Base-by-base conservation (phyloP, 1,284 basidiomycete genomes). In the Ustilago xerochloae region DNA sequence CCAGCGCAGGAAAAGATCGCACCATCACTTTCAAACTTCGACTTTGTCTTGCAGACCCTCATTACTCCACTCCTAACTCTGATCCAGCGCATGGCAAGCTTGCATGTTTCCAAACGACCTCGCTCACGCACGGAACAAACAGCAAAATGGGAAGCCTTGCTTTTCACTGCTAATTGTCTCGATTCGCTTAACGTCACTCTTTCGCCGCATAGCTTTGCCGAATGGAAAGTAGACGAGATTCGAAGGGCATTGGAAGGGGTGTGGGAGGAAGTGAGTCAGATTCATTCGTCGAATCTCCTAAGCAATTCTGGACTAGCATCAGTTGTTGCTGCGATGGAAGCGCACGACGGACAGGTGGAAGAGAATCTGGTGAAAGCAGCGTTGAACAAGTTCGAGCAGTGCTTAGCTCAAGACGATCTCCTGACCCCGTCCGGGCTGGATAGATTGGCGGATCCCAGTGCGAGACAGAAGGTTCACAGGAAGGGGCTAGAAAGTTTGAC, bases 101-200 rank as follows among this genome's bases (percentile, higher is more conserved):
- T 49, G 5, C 59, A 64, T 32, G 43, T 61, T 8, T 30, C 50
- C 9, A 69, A 62, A 30, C 63, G 55, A 6, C 28, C 53, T 3
- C 36, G 62, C 6, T 47, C 48, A 16, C 56, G 51, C 7, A 26
- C 47, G 20, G 71, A 70, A 18, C 33, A 39, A 1, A 49, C 32
- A 8, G 66, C 61, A 13, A 26, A 47, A 8, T 81, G 79, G 79
- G 75, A 78, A 33, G 30, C 56, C 12, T 33, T 45, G 26, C 45
- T 80, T 12, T 80, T 74, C 29, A 36, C 54, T 4, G 52, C 50
- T 39, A 81, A 81, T 56, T 79, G 78, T 46, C 56, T 73, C 32
- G 67, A 65, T 13, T 50, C 68, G 28, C 32, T 81, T 4, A 15
- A 38, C n/a, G 32, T 54, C 4, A 51, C 70, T 9, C 43, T 79